Percentiles rank a stretch among this genome's conserved stretches.
Evolutionary conservation across 164 flowering plant genomes (phyloP).

Genomic region (Aristolochia fimbriata): DNA sequence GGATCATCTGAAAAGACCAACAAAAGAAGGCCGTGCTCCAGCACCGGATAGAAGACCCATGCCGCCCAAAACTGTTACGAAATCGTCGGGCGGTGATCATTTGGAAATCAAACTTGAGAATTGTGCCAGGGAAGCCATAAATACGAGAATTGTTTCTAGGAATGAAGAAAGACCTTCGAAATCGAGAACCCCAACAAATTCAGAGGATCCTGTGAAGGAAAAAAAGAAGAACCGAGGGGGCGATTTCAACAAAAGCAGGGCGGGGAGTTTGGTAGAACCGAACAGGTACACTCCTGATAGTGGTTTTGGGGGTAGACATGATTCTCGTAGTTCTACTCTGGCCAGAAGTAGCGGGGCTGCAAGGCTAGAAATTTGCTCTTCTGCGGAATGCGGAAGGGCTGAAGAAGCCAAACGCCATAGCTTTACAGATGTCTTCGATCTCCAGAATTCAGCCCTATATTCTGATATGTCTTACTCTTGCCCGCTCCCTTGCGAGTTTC

Average conservation of each 20-base stretch:
- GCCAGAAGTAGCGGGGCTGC: not conserved
- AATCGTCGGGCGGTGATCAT: constrained; percentile 10
- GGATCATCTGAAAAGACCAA: constrained; percentile 11
- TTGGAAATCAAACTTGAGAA: constrained; percentile 8
- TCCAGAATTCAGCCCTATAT: constrained; percentile 13
- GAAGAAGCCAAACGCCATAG: constrained; percentile 17
- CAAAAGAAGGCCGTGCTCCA: constrained; percentile 13
- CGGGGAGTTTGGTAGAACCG: constrained; percentile 13
- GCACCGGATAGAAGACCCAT: constrained; percentile 8
- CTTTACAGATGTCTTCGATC: constrained; percentile 26
- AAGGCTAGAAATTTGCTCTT: constrained; percentile 16
- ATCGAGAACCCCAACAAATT: not conserved
- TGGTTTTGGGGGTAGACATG: constrained; percentile 13
- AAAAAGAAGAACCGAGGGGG: constrained; percentile 9
- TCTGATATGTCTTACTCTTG: constrained; percentile 45
- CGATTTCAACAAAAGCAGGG: constrained; percentile 12
- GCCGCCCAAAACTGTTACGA: constrained; percentile 6
- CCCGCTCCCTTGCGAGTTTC: constrained; percentile 32
- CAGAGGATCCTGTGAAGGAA: constrained; percentile 5
- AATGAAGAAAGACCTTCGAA: constrained; percentile 4
- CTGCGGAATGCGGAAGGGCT: constrained; percentile 10
- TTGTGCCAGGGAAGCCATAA: constrained; percentile 8
- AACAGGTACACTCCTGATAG: constrained; percentile 12
- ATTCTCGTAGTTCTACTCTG: not conserved
- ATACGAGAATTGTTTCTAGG: not conserved